These are phyloP conservation scores for Fraxinus baroniana DNA, from an alignment of 305 asterid genomes.

Conservation along the genomic window DNA sequence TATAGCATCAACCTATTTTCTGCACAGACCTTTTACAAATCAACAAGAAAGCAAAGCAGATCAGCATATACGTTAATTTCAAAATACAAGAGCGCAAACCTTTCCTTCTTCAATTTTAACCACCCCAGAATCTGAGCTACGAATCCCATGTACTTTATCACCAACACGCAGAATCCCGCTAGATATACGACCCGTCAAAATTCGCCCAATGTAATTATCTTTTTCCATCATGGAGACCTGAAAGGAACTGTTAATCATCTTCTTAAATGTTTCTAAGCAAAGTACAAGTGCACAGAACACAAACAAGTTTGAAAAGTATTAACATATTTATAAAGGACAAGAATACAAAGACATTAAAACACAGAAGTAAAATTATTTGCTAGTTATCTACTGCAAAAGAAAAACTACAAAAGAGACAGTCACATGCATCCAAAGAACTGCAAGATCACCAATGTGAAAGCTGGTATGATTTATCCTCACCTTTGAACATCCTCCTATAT, in stretches of 20 bases:
- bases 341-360: slow-evolving; percentile 3
- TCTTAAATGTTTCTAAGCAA: slow-evolving; percentile 34
- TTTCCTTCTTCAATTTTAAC: slow-evolving; percentile 92
- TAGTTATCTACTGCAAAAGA: slow-evolving; percentile 7
- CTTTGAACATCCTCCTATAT: slow-evolving; percentile 10
- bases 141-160: slow-evolving; percentile 92
- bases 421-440: slow-evolving; percentile 6
- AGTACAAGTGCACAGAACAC: slow-evolving; percentile 20
- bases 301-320: slow-evolving; percentile 22
- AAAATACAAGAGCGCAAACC: slow-evolving; percentile 47
- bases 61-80: background rate
- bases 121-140: slow-evolving; percentile 62
- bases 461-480: slow-evolving; percentile 10
- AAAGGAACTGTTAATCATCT: slow-evolving; percentile 56
- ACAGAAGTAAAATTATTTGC: slow-evolving; percentile 6
- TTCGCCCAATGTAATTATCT: slow-evolving; percentile 91
- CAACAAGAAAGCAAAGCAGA: background rate
- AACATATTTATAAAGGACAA: slow-evolving; percentile 1
- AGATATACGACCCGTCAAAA: slow-evolving; percentile 87
- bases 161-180: slow-evolving; percentile 83
- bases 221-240: slow-evolving; percentile 99
- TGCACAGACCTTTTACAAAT: background rate
- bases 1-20: background rate
- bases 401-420: background rate
- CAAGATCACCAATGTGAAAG: slow-evolving; percentile 8